Evolutionary conservation across 768 basidiomycete genomes (phyloP).

Genomic region (Leccinum boreale): DNA sequence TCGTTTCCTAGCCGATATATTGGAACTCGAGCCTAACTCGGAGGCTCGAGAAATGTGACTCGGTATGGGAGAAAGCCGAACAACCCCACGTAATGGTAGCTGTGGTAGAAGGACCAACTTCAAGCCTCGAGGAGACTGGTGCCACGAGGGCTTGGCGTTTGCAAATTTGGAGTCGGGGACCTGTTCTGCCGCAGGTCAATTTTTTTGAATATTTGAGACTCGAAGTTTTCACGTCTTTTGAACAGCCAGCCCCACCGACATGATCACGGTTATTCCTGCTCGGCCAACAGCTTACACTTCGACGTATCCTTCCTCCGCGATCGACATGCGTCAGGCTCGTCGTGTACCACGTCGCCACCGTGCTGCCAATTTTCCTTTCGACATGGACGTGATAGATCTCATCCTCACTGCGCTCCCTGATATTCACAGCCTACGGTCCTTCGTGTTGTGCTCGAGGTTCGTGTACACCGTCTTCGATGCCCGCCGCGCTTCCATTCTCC

Average conservation of each 20-base stretch:
- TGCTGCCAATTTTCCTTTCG: slow-evolving; percentile 3
- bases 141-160: not conserved
- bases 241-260: not conserved
- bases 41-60: not conserved
- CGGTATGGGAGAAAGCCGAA: not conserved
- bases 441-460: slow-evolving; percentile 18
- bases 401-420: slow-evolving; percentile 11
- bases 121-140: not conserved
- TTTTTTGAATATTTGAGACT: not conserved
- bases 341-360: not conserved
- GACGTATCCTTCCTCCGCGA: not conserved
- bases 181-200: not conserved
- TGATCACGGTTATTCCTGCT: not conserved
- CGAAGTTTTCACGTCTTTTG: not conserved
- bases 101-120: not conserved
- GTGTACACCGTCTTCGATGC: slow-evolving; percentile 13
- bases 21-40: not conserved
- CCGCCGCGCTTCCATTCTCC: slow-evolving; percentile 10
- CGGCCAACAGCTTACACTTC: not conserved
- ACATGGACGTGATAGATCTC: slow-evolving; percentile 12
- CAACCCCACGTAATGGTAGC: not conserved
- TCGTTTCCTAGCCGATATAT: not conserved
- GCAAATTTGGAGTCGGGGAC: not conserved
- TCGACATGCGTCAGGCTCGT: not conserved
- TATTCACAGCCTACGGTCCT: slow-evolving; percentile 7